Conservation (phyloP, 2,329 filamentous ascomycete species). For the Ophiostoma himal-ulmi region DNA sequence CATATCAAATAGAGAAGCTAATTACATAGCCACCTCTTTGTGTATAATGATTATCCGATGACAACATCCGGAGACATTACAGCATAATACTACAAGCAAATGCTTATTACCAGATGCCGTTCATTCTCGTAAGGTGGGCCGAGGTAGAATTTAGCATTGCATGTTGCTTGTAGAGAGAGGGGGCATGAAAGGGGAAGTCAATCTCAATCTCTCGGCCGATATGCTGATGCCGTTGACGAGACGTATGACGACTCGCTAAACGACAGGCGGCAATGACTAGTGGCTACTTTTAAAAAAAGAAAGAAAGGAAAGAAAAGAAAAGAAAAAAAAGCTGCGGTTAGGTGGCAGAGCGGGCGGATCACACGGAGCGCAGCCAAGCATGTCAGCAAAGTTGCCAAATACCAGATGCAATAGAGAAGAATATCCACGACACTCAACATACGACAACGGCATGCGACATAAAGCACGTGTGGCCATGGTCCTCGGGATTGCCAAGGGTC, state of each 20-base stretch:
- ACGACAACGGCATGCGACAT: not conserved
- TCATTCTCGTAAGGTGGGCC: not conserved
- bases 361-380: too few relatives aligned
- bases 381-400: not conserved
- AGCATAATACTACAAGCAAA: not conserved
- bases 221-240: not conserved
- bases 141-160: not conserved
- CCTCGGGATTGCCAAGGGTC: not conserved
- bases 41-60: not conserved
- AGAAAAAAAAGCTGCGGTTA: too few relatives aligned
- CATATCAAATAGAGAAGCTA: not conserved
- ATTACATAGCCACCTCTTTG: not conserved
- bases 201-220: conserved; percentile 2
- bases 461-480: not conserved
- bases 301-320: too few relatives aligned
- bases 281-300: too few relatives aligned
- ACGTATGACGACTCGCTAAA: too few relatives aligned
- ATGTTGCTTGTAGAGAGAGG: not conserved
- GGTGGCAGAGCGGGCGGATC: too few relatives aligned
- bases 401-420: not conserved
- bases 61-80: not conserved
- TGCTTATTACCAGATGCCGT: not conserved
- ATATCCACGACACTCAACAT: not conserved
- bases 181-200: not conserved
- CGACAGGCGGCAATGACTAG: too few relatives aligned